A percentile compares a stretch with the other conserved stretches of the same genome.
These are phyloP conservation scores for Dryas octopetala DNA, from an alignment of 306 rosid species.

Conservation along the genomic window DNA sequence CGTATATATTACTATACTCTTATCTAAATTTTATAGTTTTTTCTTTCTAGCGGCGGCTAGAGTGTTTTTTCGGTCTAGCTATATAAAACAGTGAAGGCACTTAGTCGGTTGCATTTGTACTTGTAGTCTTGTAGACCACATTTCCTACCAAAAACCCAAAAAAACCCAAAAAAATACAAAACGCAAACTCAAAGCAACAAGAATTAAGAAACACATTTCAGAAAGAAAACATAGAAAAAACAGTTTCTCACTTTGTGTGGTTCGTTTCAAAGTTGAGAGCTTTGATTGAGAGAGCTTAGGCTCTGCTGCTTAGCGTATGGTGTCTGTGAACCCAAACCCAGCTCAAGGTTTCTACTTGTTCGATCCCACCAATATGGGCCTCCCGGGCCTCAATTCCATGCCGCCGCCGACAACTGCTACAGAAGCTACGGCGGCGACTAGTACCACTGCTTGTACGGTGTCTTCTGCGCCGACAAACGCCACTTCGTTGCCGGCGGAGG, in stretches of 20 bases:
- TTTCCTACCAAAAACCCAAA: background rate
- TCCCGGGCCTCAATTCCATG: slow-evolving; percentile 44
- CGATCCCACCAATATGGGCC: slow-evolving; percentile 56
- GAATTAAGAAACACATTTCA: background rate
- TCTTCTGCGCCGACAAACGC: background rate
- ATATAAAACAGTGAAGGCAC: too few relatives aligned
- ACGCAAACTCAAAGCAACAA: background rate
- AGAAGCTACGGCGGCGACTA: background rate
- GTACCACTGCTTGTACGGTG: slow-evolving; percentile 8
- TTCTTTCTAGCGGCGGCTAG: too few relatives aligned
- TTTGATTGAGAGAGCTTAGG: background rate
- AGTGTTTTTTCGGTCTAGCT: too few relatives aligned
- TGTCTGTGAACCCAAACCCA: slow-evolving; percentile 67
- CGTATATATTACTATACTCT: too few relatives aligned
- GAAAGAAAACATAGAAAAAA: background rate
- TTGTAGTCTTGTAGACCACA: background rate
- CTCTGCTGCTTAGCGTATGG: slow-evolving; percentile 38
- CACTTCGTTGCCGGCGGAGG: slow-evolving; percentile 34
- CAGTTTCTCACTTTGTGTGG: background rate
- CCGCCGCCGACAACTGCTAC: slow-evolving; percentile 36
- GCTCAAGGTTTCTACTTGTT: slow-evolving; percentile 58
- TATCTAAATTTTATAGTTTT: too few relatives aligned
- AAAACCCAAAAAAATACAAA: background rate
- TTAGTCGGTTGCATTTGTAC: background rate
- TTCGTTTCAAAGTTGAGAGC: background rate